Conservation (phyloP, 495 filamentous ascomycete genomes). For the Aspergillus kassunensis region DNA sequence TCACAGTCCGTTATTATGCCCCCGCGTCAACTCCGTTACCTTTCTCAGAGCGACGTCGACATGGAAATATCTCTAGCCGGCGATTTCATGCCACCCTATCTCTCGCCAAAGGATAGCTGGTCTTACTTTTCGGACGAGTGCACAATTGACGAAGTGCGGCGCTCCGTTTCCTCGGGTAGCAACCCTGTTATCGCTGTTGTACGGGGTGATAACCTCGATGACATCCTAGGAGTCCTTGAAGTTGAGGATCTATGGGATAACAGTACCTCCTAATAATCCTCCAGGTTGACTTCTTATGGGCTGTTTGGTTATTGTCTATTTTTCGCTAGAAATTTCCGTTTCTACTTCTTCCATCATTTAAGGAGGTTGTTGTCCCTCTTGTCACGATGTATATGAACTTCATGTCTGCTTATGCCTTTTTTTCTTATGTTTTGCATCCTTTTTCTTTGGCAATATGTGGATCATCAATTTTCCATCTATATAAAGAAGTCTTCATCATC, state of each 20-base stretch:
- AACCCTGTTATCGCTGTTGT: conserved; percentile 31
- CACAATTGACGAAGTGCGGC: conserved; percentile 30
- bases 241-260: conserved; percentile 33
- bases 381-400: conserved; percentile 19
- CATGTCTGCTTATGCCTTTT: conserved; percentile 5
- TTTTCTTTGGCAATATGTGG: too few species aligned
- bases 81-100: conserved; percentile 18
- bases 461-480: too few species aligned
- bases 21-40: conserved; percentile 32
- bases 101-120: conserved; percentile 29
- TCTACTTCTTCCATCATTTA: too few species aligned
- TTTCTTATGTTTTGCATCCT: neutral
- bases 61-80: conserved; percentile 25
- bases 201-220: conserved; percentile 23
- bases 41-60: conserved; percentile 35
- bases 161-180: conserved; percentile 11
- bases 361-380: neutral
- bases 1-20: conserved; percentile 34
- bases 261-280: too few species aligned
- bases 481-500: too few species aligned
- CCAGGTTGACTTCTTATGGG: neutral
- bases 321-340: too few species aligned
- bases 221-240: conserved; percentile 35
- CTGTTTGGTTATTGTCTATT: neutral
- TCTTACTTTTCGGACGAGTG: conserved; percentile 29